These are phyloP conservation scores for Penicillium pulvis DNA, from an alignment of 495 filamentous ascomycete genomes.

Conservation along the genomic window DNA sequence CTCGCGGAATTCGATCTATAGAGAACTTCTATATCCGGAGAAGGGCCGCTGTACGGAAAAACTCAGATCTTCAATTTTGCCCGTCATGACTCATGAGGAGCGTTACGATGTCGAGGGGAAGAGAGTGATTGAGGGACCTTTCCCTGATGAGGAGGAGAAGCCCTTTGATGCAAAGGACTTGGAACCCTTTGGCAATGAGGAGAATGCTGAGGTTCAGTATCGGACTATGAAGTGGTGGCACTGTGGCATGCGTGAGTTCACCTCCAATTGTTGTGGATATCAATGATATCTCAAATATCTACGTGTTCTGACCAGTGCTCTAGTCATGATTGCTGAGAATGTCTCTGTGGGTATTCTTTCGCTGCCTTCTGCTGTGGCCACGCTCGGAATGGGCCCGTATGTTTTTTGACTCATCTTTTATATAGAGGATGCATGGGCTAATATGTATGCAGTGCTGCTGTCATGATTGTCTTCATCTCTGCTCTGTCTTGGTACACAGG, in stretches of 20 bases:
- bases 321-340: slow-evolving; percentile 66
- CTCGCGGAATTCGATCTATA: slow-evolving; percentile 1
- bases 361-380: slow-evolving; percentile 64
- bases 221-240: slow-evolving; percentile 50
- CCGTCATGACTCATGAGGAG: slow-evolving; percentile 26
- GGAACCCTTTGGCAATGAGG: slow-evolving; percentile 49
- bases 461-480: slow-evolving; percentile 62
- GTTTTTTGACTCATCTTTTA: slow-evolving; percentile 7
- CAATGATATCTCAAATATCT: background rate
- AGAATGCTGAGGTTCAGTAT: slow-evolving; percentile 43
- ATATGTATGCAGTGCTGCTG: slow-evolving; percentile 34
- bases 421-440: background rate
- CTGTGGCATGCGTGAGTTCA: slow-evolving; percentile 37
- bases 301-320: slow-evolving; percentile 3
- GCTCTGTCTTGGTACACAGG: slow-evolving; percentile 60
- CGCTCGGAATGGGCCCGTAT: slow-evolving; percentile 60
- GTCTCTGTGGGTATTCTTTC: slow-evolving; percentile 67
- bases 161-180: slow-evolving; percentile 20
- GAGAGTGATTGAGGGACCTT: slow-evolving; percentile 11
- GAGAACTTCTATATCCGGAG: slow-evolving; percentile 8
- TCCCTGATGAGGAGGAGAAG: slow-evolving; percentile 22
- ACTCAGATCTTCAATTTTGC: slow-evolving; percentile 6
- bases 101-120: slow-evolving; percentile 18
- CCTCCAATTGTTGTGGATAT: background rate
- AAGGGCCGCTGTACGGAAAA: background rate